Conservation (phyloP, 164 flowering plant genomes). For the Malania oleifera region DNA sequence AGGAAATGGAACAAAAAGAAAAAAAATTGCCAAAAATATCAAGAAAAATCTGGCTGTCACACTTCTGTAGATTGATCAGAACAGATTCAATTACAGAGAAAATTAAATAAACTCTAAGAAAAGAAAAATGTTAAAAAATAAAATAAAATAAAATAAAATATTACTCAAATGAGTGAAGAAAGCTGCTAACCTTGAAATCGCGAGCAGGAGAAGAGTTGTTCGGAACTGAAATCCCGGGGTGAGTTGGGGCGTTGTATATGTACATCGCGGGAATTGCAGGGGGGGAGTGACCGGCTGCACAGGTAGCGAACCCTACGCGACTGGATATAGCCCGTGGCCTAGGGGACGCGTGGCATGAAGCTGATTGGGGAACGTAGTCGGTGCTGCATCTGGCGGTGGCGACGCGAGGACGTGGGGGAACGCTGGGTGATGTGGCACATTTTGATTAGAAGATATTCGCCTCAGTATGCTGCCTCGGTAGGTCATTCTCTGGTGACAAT, state of each 20-base stretch:
- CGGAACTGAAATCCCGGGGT: conserved; percentile 7
- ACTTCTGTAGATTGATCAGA: no score
- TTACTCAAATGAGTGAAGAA: no score
- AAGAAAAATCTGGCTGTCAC: background rate
- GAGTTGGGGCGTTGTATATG: conserved; percentile 14
- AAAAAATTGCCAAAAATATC: conserved; percentile 2
- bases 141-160: background rate
- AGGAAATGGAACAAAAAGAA: conserved; percentile 9
- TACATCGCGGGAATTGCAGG: conserved; percentile 34
- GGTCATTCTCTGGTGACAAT: background rate
- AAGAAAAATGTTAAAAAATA: no score
- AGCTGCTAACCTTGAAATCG: conserved; percentile 16
- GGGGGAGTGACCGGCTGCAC: conserved; percentile 29
- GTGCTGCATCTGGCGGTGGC: conserved; percentile 23
- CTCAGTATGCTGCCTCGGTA: background rate
- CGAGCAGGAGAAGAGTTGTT: conserved; percentile 12
- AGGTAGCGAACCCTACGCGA: conserved; percentile 20
- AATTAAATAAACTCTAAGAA: no score
- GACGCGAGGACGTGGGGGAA: conserved; percentile 9
- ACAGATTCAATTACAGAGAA: no score
- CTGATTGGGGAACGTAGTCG: conserved; percentile 10
- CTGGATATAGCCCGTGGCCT: conserved; percentile 20
- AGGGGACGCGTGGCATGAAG: conserved; percentile 19
- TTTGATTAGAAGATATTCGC: conserved; percentile 2
- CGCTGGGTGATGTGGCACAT: conserved; percentile 17